Base-by-base conservation (phyloP, 257 asterid species). In the Leonotis leonurus region DNA sequence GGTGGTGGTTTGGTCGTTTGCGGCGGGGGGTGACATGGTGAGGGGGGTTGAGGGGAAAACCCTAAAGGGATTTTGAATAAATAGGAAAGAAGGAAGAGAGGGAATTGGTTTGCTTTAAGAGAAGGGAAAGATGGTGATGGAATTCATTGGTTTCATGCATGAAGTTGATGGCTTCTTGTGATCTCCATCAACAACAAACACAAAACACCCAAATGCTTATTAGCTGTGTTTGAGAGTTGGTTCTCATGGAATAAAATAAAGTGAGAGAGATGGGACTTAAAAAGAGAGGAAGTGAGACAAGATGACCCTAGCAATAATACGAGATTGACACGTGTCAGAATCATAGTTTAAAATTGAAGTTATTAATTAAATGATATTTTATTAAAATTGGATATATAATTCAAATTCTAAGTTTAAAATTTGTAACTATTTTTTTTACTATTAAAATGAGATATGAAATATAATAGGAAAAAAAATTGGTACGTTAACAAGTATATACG, bases 131-230 rank as follows among this genome's bases (percentile, higher is more conserved):
- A 71, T 44, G 40, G 44, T 22, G 61, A 54, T 51, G 45, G 67
- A 62, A 78, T 75, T 84, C 75, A 82, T 77, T 78, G 76, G 74
- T 80, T 81, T 88, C 96, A 85, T 85, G 96, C 90, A 80, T 77
- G 82, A 78, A 66, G 76, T 70, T 79, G 78, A 69, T 64, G 50
- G 76, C 64, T 4, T 65, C 95, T 68, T 85, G 95, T 83, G 96
- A 90, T 69, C 65, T 81, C 74, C 95, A 83, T 83, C 89, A 84
- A 84, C 73, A 75, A 74, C 46, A 53, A 37, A 73, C 64, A 43
- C 55, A n/a, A 67, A 6, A 13, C 30, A 65, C 9, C 22, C n/a
- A n/a, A 44, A 51, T 17, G 3, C n/a, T 53, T 53, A 68, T 50
- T 50, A 69, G 77, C 78, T 77, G 58, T 57, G 55, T 67, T 65